Evolutionary conservation across 257 asterid genomes (phyloP).

Genomic region (Mitragyna speciosa): DNA sequence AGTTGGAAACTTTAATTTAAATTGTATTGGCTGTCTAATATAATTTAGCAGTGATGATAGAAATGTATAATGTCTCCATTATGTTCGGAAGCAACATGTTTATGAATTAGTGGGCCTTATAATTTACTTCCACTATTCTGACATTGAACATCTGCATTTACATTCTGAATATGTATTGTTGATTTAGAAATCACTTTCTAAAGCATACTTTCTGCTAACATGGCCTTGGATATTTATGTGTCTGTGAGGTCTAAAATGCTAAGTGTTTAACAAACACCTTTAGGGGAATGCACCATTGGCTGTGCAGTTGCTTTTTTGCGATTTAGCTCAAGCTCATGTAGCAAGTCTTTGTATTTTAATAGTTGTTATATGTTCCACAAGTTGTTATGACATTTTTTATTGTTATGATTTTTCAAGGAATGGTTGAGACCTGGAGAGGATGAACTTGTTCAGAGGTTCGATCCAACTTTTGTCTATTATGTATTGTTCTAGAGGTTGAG

Average conservation of each 20-base stretch:
- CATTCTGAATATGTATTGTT: neutral
- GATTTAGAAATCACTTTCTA: no score
- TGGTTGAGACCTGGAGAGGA: conserved; percentile 97
- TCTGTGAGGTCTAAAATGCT: neutral
- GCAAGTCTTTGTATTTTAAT: neutral
- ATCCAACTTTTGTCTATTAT: no score
- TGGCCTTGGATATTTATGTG: neutral
- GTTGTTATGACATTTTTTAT: neutral
- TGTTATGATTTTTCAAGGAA: conserved; percentile 54
- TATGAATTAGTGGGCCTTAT: neutral
- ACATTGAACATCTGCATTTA: neutral
- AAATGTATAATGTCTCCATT: neutral
- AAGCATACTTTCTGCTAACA: neutral
- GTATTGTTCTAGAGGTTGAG: no score
- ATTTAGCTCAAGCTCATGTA: neutral
- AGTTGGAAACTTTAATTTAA: neutral
- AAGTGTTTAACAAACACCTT: no score
- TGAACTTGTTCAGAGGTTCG: conserved; percentile 89
- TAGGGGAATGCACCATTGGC: neutral
- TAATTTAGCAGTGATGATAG: neutral
- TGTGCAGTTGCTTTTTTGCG: neutral
- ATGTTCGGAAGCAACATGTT: neutral
- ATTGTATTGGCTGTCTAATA: no score
- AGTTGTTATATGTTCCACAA: neutral
- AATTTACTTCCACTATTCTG: neutral